Evolutionary conservation across 345 rosid genomes (phyloP), one percentile per base, ranked within the genome.

Genomic region (Sapria himalayana): DNA sequence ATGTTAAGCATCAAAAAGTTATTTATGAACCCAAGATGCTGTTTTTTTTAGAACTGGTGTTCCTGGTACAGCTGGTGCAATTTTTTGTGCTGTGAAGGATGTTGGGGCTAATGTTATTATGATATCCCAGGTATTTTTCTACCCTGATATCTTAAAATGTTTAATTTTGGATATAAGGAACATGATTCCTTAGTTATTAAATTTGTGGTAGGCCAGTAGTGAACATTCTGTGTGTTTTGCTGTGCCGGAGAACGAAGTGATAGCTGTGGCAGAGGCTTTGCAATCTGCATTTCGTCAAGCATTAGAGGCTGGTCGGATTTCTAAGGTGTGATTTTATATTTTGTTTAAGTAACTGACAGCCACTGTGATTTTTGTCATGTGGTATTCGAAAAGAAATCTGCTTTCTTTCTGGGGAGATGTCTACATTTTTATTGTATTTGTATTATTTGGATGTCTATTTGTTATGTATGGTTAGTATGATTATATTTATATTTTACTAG

Each of bases 151-250:
- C 23, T 13, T 32, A 22, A 37, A 15, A 25, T 34, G 19, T 14
- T 17, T n/a, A n/a, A n/a, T n/a, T n/a, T n/a, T n/a, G n/a, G n/a
- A n/a, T n/a, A n/a, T n/a, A n/a, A n/a, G 2, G 4, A 32, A 22
- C 17, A 23, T 27, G 12, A 5, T 35, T 31, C 38, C 54, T 67
- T 17, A 73, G 21, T 48, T 29, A 41, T 43, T 48, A 61, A 33
- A 37, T 36, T 22, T 24, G 27, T 24, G 67, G 35, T 37, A 91
- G 99, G 99, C 99, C 46, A 91, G 95, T 57, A 91, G 95, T 55
- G 95, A 91, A 67, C 95, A 91, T 63, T 84, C 95, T 48, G 79
- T 91, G 45, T 91, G 99, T 64, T 91, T 91, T 73, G 95, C 95
- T 46, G 95, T 84, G 37, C 99, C 95, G 17, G 99, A 91, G 57